Evolutionary conservation across 2,329 filamentous ascomycete genomes (phyloP), one percentile per base, ranked within the genome.

Genomic region (Lasiodiplodia sp.): DNA sequence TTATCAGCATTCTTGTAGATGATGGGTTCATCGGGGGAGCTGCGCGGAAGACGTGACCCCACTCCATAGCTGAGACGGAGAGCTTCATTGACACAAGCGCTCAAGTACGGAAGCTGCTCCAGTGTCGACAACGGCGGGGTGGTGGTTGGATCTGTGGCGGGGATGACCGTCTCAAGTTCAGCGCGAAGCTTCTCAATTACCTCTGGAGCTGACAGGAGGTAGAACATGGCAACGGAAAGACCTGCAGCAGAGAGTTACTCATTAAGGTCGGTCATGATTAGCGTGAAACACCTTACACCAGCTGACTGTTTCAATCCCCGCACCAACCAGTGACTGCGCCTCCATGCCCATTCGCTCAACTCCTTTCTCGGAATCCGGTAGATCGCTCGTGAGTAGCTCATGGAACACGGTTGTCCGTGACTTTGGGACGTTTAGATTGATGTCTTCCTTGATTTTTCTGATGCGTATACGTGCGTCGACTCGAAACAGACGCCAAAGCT

Each of bases 151-250:
- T 67, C 37, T 2, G 44, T 5, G 25, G 23, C 52, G 16, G 63
- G 55, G 21, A 52, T 28, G 11, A 21, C 47, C 12, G 60, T 21
- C 10, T 70, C 62, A n/a, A 84, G 73, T 69, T 84, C 82, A 1
- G 70, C 69, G 18, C 73, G 75, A 6, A 85, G 70, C 12, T 71
- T 74, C 1, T 60, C n/a, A 1, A 78, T 70, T 4, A 79, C 73
- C 0, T 68, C 6, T 0, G 79, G 77, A 21, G 78, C 73, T 14
- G 72, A 69, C 21, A 81, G 76, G 2, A 83, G 70, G 73, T 80
- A 69, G 71, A 77, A 83, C 5, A 77, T 74, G 6, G 77, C 71
- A 7, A 80, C 69, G 1, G 75, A 70, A 12, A 84, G 47, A n/a
- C 23, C 58, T 51, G 2, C 1, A 34, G 21, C 28, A 21, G n/a